Conservation (phyloP, 495 filamentous ascomycete species). For the Rostrohypoxylon terebratum region DNA sequence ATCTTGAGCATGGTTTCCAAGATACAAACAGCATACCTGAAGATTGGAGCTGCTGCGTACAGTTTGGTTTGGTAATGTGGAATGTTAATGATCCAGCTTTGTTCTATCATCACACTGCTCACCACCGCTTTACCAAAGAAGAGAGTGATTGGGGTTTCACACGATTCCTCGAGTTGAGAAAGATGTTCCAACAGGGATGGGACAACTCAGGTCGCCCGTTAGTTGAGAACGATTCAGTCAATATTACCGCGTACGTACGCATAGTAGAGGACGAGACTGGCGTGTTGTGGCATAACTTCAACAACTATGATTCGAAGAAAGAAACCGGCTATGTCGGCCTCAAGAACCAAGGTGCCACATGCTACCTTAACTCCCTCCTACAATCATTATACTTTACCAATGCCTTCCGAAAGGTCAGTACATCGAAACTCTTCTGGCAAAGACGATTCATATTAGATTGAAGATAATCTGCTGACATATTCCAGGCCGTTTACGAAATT, state of each 20-base stretch:
- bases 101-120: slow-evolving; percentile 73
- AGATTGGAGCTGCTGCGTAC: slow-evolving; percentile 95
- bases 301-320: slow-evolving; percentile 98
- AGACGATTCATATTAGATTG: not conserved
- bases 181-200: slow-evolving; percentile 79
- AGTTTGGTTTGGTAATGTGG: slow-evolving; percentile 93
- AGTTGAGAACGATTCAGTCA: slow-evolving; percentile 86
- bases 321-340: slow-evolving; percentile 97
- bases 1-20: slow-evolving; percentile 91
- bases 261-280: slow-evolving; percentile 97
- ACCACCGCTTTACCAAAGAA: slow-evolving; percentile 92
- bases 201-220: slow-evolving; percentile 74
- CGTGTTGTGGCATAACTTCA: slow-evolving; percentile 99
- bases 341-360: slow-evolving; percentile 97
- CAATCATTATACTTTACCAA: slow-evolving; percentile 99
- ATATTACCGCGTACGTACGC: slow-evolving; percentile 91
- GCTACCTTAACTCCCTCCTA: slow-evolving; percentile 96
- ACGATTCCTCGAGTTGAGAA: slow-evolving; percentile 84
- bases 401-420: slow-evolving; percentile 86
- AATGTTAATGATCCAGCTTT: slow-evolving; percentile 90
- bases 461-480: slow-evolving; percentile 22
- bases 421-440: not conserved
- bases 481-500: slow-evolving; percentile 94
- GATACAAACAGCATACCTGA: slow-evolving; percentile 72
- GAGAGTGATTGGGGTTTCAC: slow-evolving; percentile 99